Conservation (phyloP, 331 rosid genomes). For the Saraca asoca region DNA sequence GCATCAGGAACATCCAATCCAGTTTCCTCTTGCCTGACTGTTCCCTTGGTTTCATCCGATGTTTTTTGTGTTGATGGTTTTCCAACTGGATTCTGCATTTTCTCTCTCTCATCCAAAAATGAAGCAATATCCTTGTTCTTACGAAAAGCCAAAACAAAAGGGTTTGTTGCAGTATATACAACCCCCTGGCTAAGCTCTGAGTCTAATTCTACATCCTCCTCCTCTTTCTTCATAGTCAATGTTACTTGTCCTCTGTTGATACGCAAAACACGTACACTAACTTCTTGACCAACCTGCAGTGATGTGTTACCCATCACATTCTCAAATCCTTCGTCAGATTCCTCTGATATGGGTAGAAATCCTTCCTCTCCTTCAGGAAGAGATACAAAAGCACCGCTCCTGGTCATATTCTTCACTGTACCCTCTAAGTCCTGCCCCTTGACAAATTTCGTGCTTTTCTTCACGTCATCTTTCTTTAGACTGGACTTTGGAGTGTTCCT, state of each 20-base stretch:
- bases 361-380: conserved; percentile 99
- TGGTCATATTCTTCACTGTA: conserved; percentile 71
- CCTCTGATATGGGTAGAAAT: conserved; percentile 83
- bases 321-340: conserved; percentile 68
- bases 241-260: conserved; percentile 78
- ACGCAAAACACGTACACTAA: conserved; percentile 80
- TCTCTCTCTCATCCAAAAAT: conserved; percentile 80
- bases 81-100: conserved; percentile 45
- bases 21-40: conserved; percentile 42
- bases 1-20: conserved; percentile 39
- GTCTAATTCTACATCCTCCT: conserved; percentile 47
- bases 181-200: conserved; percentile 52
- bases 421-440: conserved; percentile 85
- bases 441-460: conserved; percentile 58
- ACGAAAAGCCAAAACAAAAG: conserved; percentile 85
- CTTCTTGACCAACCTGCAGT: conserved; percentile 75
- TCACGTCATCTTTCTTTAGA: conserved; percentile 52
- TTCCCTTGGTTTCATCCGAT: conserved; percentile 49
- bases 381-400: conserved; percentile 85
- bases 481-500: conserved; percentile 56
- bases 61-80: conserved; percentile 36
- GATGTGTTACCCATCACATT: conserved; percentile 76
- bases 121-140: conserved; percentile 81
- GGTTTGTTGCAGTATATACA: conserved; percentile 73
- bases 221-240: conserved; percentile 95